Percentiles rank a stretch among this genome's conserved stretches.
Evolutionary conservation across 2,329 filamentous ascomycete species (phyloP).

Genomic region (Tolypocladium pustulatum): DNA sequence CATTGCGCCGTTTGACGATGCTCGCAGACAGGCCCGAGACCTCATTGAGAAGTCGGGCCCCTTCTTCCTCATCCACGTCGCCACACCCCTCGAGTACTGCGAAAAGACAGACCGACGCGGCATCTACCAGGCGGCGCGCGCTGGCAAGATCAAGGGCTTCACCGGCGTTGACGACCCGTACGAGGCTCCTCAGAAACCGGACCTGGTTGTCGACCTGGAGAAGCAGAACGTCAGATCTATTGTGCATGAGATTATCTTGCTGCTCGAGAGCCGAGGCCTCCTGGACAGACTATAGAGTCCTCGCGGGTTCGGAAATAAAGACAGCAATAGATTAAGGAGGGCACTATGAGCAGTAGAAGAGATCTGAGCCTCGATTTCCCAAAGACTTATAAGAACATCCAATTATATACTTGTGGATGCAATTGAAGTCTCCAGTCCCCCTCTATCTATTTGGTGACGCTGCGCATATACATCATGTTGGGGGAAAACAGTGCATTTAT

Average conservation of each 20-base stretch:
- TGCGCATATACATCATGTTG: too few relatives aligned
- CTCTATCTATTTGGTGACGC: too few relatives aligned
- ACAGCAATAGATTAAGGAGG: too few relatives aligned
- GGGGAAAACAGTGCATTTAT: too few relatives aligned
- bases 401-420: too few relatives aligned
- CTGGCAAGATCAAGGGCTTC: conserved; percentile 93
- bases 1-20: conserved; percentile 83
- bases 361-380: too few relatives aligned
- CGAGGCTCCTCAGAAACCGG: conserved; percentile 69
- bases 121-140: conserved; percentile 74
- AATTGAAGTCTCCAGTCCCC: too few relatives aligned
- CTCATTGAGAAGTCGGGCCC: conserved; percentile 78
- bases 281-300: conserved; percentile 54
- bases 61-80: conserved; percentile 94
- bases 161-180: conserved; percentile 98
- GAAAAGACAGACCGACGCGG: conserved; percentile 94
- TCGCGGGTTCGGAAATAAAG: background rate
- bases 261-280: conserved; percentile 82
- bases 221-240: conserved; percentile 85
- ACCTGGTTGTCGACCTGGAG: conserved; percentile 75
- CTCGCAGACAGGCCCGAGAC: conserved; percentile 68
- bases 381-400: too few relatives aligned
- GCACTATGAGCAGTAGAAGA: too few relatives aligned
- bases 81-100: conserved; percentile 81
- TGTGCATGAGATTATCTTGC: conserved; percentile 90